Evolutionary conservation across 2,329 filamentous ascomycete genomes (phyloP).

Genomic region (Sarocladium brachiariae): DNA sequence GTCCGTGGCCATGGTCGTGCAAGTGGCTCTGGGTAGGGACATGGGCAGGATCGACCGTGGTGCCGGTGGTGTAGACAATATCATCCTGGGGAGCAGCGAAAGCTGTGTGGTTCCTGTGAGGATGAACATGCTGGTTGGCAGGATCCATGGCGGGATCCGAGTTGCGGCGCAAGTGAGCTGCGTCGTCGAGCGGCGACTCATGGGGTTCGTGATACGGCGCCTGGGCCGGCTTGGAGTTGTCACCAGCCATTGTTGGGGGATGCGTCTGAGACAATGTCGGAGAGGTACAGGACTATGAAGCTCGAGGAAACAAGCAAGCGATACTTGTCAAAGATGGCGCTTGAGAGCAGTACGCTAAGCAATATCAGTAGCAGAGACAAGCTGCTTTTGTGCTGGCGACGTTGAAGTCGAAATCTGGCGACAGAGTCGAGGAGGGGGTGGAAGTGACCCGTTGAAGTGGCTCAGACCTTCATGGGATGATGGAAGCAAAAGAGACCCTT

Average conservation of each 20-base stretch:
- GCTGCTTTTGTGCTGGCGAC: background rate
- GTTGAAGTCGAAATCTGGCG: background rate
- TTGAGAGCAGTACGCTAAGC: background rate
- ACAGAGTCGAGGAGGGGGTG: background rate
- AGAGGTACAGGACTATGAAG: no score
- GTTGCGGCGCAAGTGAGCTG: slow-evolving; percentile 17
- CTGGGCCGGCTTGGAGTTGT: slow-evolving; percentile 2
- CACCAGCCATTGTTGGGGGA: slow-evolving; percentile 9
- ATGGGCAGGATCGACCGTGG: slow-evolving; percentile 26
- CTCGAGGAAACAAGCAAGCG: background rate
- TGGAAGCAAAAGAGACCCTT: background rate
- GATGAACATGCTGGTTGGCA: slow-evolving; percentile 35
- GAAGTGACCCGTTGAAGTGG: background rate
- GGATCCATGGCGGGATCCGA: slow-evolving; percentile 29
- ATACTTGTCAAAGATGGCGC: slow-evolving; percentile 2
- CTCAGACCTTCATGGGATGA: background rate
- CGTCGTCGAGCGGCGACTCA: background rate
- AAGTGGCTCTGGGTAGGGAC: slow-evolving; percentile 29
- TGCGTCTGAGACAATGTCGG: background rate
- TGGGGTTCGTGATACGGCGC: slow-evolving; percentile 6
- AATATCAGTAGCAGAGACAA: background rate
- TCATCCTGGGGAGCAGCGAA: slow-evolving; percentile 30
- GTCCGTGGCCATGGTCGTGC: slow-evolving; percentile 12
- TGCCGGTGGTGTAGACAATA: slow-evolving; percentile 39
- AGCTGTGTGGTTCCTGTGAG: slow-evolving; percentile 34